Evolutionary conservation across 192 early-diverging fungal genomes (phyloP).

Genomic region (Linnemannia elongata): DNA sequence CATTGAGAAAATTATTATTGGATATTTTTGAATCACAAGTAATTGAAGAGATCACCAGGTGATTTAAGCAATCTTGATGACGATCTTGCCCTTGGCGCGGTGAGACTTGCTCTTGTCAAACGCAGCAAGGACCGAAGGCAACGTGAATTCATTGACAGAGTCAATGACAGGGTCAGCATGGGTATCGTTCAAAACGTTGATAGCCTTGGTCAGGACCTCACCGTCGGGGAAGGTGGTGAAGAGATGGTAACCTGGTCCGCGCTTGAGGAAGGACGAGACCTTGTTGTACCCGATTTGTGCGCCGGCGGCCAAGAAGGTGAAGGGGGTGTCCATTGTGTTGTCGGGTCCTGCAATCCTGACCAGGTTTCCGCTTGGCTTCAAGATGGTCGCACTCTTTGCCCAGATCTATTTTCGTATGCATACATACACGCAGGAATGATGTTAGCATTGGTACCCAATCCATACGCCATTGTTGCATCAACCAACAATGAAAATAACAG

Average conservation of each 20-base stretch:
- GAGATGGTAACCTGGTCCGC: conserved; percentile 37
- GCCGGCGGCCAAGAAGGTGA: conserved; percentile 3
- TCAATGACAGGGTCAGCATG: conserved; percentile 33
- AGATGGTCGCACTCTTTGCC: conserved; percentile 24
- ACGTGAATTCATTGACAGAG: conserved; percentile 19
- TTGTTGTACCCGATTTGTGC: conserved; percentile 9
- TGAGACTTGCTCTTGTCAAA: conserved; percentile 28
- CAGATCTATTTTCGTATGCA: conserved; percentile 27
- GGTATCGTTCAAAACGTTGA: conserved; percentile 20
- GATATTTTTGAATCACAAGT: too few relatives aligned
- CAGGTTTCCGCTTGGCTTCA: conserved; percentile 28
- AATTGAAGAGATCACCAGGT: background rate
- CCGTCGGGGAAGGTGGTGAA: conserved; percentile 30
- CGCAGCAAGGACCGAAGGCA: conserved; percentile 22
- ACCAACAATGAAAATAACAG: too few relatives aligned
- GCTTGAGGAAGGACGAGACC: conserved; percentile 16
- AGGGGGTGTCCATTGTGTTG: conserved; percentile 7
- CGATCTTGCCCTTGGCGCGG: conserved; percentile 40
- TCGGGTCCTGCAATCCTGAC: conserved; percentile 24
- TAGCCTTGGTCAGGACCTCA: conserved; percentile 9
- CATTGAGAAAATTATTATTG: background rate
- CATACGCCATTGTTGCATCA: too few relatives aligned
- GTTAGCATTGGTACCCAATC: too few relatives aligned
- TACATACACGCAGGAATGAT: too few relatives aligned
- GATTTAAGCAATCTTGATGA: conserved; percentile 25